These are phyloP conservation scores for Microbotryum intermedium DNA, from an alignment of 1,284 basidiomycete species.

Conservation along the genomic window DNA sequence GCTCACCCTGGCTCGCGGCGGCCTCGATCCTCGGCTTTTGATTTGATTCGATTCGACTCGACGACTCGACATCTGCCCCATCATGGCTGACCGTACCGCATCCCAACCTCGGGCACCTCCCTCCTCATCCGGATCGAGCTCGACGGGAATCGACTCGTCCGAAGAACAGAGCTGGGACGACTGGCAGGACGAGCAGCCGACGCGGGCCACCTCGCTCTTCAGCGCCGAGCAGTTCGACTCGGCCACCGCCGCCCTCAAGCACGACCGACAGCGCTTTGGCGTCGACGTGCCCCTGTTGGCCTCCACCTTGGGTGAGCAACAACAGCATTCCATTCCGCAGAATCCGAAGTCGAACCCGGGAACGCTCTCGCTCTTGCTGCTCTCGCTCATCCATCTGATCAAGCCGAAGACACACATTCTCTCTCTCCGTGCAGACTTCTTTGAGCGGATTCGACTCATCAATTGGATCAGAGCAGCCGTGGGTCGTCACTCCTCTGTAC, in stretches of 20 bases:
- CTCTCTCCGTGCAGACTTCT: conserved; percentile 45
- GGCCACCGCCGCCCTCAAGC: conserved; percentile 52
- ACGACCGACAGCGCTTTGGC: conserved; percentile 56
- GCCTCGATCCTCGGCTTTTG: too few relatives aligned
- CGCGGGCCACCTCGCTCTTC: conserved; percentile 68
- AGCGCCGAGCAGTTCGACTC: conserved; percentile 56
- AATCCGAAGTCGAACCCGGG: too few relatives aligned
- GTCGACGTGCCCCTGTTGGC: conserved; percentile 55
- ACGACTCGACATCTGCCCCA: too few relatives aligned
- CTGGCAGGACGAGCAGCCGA: conserved; percentile 58
- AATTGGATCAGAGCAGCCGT: conserved; percentile 75
- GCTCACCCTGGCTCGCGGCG: too few relatives aligned
- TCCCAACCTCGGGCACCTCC: too few relatives aligned
- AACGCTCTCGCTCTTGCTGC: too few relatives aligned
- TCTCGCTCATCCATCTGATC: too few relatives aligned
- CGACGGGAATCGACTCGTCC: background rate
- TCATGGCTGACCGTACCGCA: too few relatives aligned
- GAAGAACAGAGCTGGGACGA: conserved; percentile 63
- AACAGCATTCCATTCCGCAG: too few relatives aligned
- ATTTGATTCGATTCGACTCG: too few relatives aligned
- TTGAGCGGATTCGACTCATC: conserved; percentile 67
- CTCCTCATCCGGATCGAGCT: background rate
- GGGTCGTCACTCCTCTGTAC: conserved; percentile 7
- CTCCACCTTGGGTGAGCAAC: conserved; percentile 47
- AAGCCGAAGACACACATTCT: too few relatives aligned